phyloP scores from a whole-genome alignment of 257 asterid species.

The Datura wrightii region DNA sequence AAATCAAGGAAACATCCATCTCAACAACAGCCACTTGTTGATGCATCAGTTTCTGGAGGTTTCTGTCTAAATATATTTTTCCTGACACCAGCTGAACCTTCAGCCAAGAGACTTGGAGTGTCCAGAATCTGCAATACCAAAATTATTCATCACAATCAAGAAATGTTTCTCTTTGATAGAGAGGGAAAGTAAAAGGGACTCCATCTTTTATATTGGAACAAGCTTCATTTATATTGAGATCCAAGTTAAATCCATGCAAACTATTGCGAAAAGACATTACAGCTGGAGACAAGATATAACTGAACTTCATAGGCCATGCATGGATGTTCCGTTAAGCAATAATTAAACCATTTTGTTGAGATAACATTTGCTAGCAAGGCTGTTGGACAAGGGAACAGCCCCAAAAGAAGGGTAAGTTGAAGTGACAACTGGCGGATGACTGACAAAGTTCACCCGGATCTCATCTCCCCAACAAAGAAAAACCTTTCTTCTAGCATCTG shows the following conservation, averaged over 20 bases:
- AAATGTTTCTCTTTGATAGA: background rate
- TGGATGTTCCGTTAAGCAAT: background rate
- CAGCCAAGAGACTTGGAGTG: slow-evolving; percentile 84
- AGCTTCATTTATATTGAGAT: background rate
- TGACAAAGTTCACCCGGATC: background rate
- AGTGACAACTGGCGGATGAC: background rate
- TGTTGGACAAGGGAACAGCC: background rate
- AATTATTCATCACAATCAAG: background rate
- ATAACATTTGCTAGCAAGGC: background rate
- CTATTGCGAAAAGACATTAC: background rate
- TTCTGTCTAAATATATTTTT: slow-evolving; percentile 94
- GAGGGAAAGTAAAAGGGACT: background rate
- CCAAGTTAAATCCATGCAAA: background rate
- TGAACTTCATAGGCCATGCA: background rate
- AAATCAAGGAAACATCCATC: slow-evolving; percentile 25
- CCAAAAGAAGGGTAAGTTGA: background rate
- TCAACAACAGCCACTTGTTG: slow-evolving; percentile 90
- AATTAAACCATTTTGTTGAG: background rate
- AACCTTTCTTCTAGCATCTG: background rate
- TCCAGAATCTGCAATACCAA: slow-evolving; percentile 75
- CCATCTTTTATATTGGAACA: background rate
- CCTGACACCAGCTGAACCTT: slow-evolving; percentile 74
- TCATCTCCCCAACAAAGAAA: slow-evolving; percentile 12
- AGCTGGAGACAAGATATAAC: background rate
- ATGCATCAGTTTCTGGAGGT: slow-evolving; percentile 71